Evolutionary conservation across 371 early-diverging fungal species (phyloP), one percentile per base, ranked within the genome.

Genomic region (Mucor racemosus): DNA sequence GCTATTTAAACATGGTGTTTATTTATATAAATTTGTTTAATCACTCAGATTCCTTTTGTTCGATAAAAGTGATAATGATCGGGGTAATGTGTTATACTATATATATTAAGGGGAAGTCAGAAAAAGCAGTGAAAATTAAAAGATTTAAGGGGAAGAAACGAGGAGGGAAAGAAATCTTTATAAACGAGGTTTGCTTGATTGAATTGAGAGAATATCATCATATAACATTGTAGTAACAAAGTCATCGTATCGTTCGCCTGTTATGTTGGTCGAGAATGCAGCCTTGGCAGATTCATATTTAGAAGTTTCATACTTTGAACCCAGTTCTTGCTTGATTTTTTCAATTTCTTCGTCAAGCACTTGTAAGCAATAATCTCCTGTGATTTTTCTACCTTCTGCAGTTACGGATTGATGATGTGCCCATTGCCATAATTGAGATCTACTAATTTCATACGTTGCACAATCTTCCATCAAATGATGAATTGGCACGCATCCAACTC

Each of bases 351-450:
- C 95, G 41, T 93, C 92, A 69, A 98, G 83, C n/a, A 94, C 66
- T 67, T 85, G 80, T 41, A 85, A 78, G 62, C 95, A 77, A 63
- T 82, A 91, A 65, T 89, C 89, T 9, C 92, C 86, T 9, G 93
- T 95, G 57, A 97, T 81, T 40, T 73, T 76, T 57, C 85, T 83
- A 42, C 97, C 97, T 36, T 95, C 94, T 42, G 82, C 79, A 13
- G 96, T 97, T 72, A 79, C 84, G 40, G 91, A 87, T n/a, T 83
- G 73, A 77, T 98, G 97, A 73, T 88, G 89, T 35, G 94, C 94
- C 98, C 98, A 98, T 84, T 97, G 97, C 92, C 92, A 97, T 15
- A 98, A 80, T 82, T 98, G 98, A 21, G 95, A 93, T 50, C 98
- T 91, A 14, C 96, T 94, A 71, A 98, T 98, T 84, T 98, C 99